phyloP scores from a whole-genome alignment of 768 basidiomycete genomes.

The Trametes cinnabarina region DNA sequence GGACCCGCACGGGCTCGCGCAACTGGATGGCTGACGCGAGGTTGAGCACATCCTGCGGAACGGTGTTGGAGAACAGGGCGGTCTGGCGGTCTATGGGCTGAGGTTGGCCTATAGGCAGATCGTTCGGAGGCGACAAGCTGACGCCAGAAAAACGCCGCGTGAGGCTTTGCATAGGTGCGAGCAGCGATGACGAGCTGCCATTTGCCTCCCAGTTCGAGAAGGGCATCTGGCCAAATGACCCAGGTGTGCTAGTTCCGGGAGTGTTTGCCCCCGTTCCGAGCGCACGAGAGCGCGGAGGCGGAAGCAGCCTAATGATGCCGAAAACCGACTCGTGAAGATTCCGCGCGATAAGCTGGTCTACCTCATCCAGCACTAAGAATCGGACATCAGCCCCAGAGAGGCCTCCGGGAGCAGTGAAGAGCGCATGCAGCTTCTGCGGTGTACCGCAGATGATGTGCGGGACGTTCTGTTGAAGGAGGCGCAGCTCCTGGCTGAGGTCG shows the following conservation, averaged over 20 bases:
- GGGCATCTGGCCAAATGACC: constrained; percentile 34
- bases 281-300: constrained; percentile 74
- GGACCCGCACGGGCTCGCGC: constrained; percentile 94
- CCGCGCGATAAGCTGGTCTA: constrained; percentile 95
- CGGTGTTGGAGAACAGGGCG: constrained; percentile 96
- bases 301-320: constrained; percentile 88
- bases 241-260: constrained; percentile 36
- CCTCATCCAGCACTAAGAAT: constrained; percentile 94
- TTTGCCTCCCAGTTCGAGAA: constrained; percentile 38
- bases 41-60: constrained; percentile 96
- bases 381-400: constrained; percentile 81
- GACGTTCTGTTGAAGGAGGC: constrained; percentile 84
- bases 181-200: constrained; percentile 27
- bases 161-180: constrained; percentile 37
- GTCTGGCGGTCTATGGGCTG: constrained; percentile 76
- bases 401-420: constrained; percentile 80
- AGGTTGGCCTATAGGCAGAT: constrained; percentile 32
- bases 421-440: constrained; percentile 91
- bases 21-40: constrained; percentile 91
- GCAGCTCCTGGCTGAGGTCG: constrained; percentile 71
- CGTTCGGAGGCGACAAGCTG: constrained; percentile 40
- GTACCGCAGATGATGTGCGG: constrained; percentile 97
- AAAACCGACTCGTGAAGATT: constrained; percentile 95
- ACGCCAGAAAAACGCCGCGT: constrained; percentile 59
- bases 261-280: constrained; percentile 41